Percentiles rank a stretch among this genome's conserved stretches.
Conservation (phyloP, 352 stramenopile genomes). For the Phytopythium montanum region DNA sequence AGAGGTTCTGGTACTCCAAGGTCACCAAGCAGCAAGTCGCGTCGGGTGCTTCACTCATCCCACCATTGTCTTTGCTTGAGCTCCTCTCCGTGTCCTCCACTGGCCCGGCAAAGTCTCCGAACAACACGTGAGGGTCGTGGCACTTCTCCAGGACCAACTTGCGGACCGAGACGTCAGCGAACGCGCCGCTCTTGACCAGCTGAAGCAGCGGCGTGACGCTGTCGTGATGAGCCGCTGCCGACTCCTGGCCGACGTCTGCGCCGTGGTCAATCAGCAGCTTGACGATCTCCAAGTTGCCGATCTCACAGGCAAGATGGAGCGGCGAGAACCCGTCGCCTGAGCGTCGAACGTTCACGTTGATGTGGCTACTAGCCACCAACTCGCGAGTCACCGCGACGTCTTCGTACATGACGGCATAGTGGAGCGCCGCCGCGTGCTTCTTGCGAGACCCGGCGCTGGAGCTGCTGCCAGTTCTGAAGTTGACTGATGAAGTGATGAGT, state of each 20-base stretch:
- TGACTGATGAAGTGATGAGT: slow-evolving; percentile 17
- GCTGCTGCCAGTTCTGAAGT: neutral
- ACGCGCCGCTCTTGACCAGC: slow-evolving; percentile 43
- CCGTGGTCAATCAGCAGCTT: slow-evolving; percentile 45
- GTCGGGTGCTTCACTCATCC: slow-evolving; percentile 2
- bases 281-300: slow-evolving; percentile 45
- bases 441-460: slow-evolving; percentile 7
- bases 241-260: slow-evolving; percentile 47
- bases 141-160: slow-evolving; percentile 35
- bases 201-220: slow-evolving; percentile 48
- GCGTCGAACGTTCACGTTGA: slow-evolving; percentile 54
- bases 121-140: slow-evolving; percentile 9
- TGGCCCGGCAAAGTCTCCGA: neutral
- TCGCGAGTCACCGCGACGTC: slow-evolving; percentile 31
- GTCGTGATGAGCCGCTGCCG: slow-evolving; percentile 22
- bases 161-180: slow-evolving; percentile 44
- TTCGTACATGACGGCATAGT: slow-evolving; percentile 69
- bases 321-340: slow-evolving; percentile 64
- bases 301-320: slow-evolving; percentile 59
- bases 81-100: neutral
- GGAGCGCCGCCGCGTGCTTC: slow-evolving; percentile 52
- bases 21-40: slow-evolving; percentile 47
- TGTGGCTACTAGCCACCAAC: slow-evolving; percentile 25
- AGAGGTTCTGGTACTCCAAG: slow-evolving; percentile 46
- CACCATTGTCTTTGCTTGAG: too few species aligned